A percentile compares a stretch with the other conserved stretches of the same genome.
These are phyloP conservation scores for Mucor circinelloides DNA, from an alignment of 371 early-diverging fungal genomes.

Conservation along the genomic window DNA sequence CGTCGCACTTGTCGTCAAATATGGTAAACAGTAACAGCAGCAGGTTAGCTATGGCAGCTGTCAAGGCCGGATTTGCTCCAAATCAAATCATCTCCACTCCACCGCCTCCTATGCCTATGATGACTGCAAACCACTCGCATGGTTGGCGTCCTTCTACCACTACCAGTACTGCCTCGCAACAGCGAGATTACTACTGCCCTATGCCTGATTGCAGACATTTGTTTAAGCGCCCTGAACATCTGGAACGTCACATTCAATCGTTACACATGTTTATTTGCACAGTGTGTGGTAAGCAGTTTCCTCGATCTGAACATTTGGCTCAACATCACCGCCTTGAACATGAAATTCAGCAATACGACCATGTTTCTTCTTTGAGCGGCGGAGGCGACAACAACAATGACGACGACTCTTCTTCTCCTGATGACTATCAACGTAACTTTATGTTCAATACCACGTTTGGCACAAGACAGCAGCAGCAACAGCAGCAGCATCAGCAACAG, in stretches of 20 bases:
- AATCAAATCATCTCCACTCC: conserved; percentile 2
- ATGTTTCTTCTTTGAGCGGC: neutral
- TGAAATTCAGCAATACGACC: conserved; percentile 8
- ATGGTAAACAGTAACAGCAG: conserved; percentile 17
- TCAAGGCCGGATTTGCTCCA: conserved; percentile 29
- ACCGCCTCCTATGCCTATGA: conserved; percentile 7
- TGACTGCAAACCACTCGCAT: neutral
- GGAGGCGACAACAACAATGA: conserved; percentile 17
- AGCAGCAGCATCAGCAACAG: neutral
- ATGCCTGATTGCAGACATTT: conserved; percentile 48
- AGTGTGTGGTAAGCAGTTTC: conserved; percentile 26
- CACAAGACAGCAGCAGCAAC: neutral
- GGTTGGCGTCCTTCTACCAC: neutral
- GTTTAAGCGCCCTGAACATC: conserved; percentile 80
- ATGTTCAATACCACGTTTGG: neutral
- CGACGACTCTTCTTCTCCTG: conserved; percentile 20
- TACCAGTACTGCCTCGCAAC: neutral
- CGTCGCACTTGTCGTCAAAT: neutral
- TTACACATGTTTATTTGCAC: conserved; percentile 57
- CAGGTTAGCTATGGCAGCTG: conserved; percentile 43
- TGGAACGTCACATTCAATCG: conserved; percentile 80
- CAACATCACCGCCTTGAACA: conserved; percentile 27
- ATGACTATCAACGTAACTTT: conserved; percentile 4
- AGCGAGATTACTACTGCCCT: conserved; percentile 44
- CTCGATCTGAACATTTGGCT: conserved; percentile 12